These are phyloP conservation scores for Pseudognaphalium luteoalbum DNA, from an alignment of 129 eudicot genomes.

Conservation along the genomic window DNA sequence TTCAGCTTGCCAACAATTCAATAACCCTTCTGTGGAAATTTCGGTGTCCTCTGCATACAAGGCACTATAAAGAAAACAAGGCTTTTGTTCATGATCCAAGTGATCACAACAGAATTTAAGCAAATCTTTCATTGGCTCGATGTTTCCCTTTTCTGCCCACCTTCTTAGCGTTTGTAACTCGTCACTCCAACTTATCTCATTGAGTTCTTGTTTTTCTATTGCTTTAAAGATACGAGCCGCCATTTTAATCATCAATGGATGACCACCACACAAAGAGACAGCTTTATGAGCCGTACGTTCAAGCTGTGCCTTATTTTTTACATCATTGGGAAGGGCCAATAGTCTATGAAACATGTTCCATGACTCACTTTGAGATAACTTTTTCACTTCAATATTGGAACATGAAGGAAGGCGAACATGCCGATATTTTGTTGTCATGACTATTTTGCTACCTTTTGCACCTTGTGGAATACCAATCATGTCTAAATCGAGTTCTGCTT, in stretches of 20 bases:
- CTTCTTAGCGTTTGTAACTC: conserved; percentile 26
- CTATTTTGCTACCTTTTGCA: conserved; percentile 36
- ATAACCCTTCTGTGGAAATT: conserved; percentile 24
- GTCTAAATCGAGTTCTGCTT: conserved; percentile 30
- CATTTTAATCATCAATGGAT: conserved; percentile 40
- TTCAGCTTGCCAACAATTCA: conserved; percentile 45
- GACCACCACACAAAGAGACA: conserved; percentile 28
- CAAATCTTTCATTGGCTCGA: conserved; percentile 22
- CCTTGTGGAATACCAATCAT: conserved; percentile 30
- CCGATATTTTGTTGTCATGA: conserved; percentile 31
- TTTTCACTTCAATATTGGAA: conserved; percentile 25
- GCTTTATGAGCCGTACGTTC: conserved; percentile 22
- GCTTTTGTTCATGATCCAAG: conserved; percentile 31
- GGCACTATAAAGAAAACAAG: conserved; percentile 41
- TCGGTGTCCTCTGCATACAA: conserved; percentile 42
- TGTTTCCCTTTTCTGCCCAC: conserved; percentile 34
- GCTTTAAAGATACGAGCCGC: conserved; percentile 36
- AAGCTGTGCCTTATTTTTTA: conserved; percentile 22
- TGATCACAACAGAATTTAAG: conserved; percentile 35
- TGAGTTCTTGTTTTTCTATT: conserved; percentile 18
- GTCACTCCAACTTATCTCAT: conserved; percentile 32
- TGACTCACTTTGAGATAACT: conserved; percentile 27
- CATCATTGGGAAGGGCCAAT: conserved; percentile 8
- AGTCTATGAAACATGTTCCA: conserved; percentile 36
- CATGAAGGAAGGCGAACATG: conserved; percentile 30